A percentile compares a stretch with the other conserved stretches of the same genome.
phyloP scores from a whole-genome alignment of 2,329 filamentous ascomycete species.

The Exophiala alcalophila region DNA sequence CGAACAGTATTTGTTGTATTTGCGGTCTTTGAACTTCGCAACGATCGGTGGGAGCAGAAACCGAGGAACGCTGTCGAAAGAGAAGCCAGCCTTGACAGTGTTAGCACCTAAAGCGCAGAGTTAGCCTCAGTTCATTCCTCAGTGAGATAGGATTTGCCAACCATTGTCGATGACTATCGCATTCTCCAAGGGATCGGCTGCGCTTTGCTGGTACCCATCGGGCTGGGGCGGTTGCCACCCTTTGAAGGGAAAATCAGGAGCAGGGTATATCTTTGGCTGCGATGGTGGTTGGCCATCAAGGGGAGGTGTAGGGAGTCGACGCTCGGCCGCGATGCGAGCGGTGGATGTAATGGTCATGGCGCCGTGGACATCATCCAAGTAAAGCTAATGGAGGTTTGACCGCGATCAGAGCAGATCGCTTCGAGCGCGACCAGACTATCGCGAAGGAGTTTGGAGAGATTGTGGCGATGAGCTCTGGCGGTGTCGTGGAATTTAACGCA shows the following conservation, averaged over 20 bases:
- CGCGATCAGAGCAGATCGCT: no score
- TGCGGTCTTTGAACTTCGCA: constrained; percentile 92
- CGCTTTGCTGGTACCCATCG: constrained; percentile 70
- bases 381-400: no score
- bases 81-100: constrained; percentile 89
- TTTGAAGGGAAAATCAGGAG: constrained; percentile 60
- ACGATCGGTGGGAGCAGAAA: constrained; percentile 83
- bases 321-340: constrained; percentile 38
- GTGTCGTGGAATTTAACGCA: neutral
- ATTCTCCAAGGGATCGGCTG: constrained; percentile 56
- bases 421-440: neutral
- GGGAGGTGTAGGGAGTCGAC: constrained; percentile 42
- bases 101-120: constrained; percentile 65
- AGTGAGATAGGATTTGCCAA: constrained; percentile 39
- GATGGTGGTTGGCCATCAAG: constrained; percentile 53
- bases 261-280: constrained; percentile 52
- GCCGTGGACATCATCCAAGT: constrained; percentile 14
- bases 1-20: constrained; percentile 83
- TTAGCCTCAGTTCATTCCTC: constrained; percentile 1
- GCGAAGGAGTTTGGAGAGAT: neutral
- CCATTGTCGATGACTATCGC: constrained; percentile 99
- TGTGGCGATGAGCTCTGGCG: neutral
- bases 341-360: constrained; percentile 46
- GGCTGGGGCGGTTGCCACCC: constrained; percentile 57
- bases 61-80: constrained; percentile 79